Evolutionary conservation across 495 filamentous ascomycete species (phyloP), one percentile per base, ranked within the genome.

Genomic region (Usnea hakonensis): DNA sequence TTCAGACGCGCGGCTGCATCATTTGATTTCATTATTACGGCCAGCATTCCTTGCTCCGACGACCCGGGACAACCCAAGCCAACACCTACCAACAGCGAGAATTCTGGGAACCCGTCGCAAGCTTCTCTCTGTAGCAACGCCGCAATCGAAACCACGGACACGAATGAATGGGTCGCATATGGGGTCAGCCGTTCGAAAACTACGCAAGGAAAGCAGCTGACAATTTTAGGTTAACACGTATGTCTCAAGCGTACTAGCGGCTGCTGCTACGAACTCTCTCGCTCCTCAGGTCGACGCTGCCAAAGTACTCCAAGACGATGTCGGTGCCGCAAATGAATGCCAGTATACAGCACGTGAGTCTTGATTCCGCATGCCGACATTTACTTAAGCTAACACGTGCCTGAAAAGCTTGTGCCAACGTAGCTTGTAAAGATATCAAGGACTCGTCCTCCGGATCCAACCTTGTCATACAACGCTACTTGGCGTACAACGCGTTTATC

Each of bases 91-190:
- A 57, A 32, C 11, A 57, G 26, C 37, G 32, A 23, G 2, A 33
- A 26, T 14, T 28, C 37, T 0, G 61, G 23, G 19, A 63, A 58
- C 36, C 53, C 61, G 10, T 35, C 54, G 17, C 32, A 58, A 13
- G 61, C 61, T 11, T 57, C 61, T n/a, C 54, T 46, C 6, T 63
- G 61, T 40, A 44, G 38, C 21, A 63, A 63, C n/a, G 57, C 58
- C 13, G 19, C 30, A 23, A 63, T 63, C 30, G 38, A 41, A 41
- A 57, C 53, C 3, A 53, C 61, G 17, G 21, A 48, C 33, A 33
- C 30, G 11, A 11, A 33, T 11, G 54, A 33, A 26, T 63, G 61
- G 61, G 46, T 23, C 21, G 52, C 53, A 19, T 63, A 63, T 36
- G 38, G 38, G 38, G 38, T 41, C 16, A 41, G 38, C 16, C 3